phyloP scores from a whole-genome alignment of 2,329 filamentous ascomycete species.

The Elsinoe perseae region DNA sequence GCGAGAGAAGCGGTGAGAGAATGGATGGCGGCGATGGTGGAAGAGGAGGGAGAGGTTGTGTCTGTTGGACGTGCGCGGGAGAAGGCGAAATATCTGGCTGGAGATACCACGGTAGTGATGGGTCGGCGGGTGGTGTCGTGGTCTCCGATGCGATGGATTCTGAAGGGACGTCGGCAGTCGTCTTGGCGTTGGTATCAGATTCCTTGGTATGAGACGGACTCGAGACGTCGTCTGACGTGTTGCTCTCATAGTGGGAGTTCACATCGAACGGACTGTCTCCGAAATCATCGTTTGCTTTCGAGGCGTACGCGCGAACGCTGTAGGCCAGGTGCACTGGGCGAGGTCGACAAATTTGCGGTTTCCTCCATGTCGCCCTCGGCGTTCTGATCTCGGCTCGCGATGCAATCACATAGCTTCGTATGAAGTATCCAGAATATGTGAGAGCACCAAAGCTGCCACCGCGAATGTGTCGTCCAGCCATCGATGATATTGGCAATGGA shows the following conservation, averaged over 20 bases:
- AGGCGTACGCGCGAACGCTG: background rate
- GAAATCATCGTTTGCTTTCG: background rate
- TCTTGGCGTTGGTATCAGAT: background rate
- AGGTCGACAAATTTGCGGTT: background rate
- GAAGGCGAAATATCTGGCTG: constrained; percentile 43
- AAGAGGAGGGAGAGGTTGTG: constrained; percentile 53
- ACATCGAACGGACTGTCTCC: background rate
- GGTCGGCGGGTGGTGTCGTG: constrained; percentile 19
- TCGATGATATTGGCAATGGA: background rate
- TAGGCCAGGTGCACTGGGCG: background rate
- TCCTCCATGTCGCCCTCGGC: background rate
- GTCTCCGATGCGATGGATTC: background rate
- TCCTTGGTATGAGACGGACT: background rate
- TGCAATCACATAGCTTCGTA: constrained; percentile 1
- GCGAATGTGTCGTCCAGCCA: constrained; percentile 1
- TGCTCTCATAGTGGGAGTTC: background rate
- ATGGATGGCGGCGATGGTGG: constrained; percentile 65
- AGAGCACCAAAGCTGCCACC: background rate
- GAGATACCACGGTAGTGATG: constrained; percentile 70
- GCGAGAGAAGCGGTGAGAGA: constrained; percentile 63
- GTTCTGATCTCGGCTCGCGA: background rate
- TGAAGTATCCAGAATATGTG: background rate
- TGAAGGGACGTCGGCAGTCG: background rate
- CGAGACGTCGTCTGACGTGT: background rate
- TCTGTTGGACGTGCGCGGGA: constrained; percentile 38